Evolutionary conservation across 805 yeast genomes (phyloP).

Genomic region (Brettanomyces nanus): DNA sequence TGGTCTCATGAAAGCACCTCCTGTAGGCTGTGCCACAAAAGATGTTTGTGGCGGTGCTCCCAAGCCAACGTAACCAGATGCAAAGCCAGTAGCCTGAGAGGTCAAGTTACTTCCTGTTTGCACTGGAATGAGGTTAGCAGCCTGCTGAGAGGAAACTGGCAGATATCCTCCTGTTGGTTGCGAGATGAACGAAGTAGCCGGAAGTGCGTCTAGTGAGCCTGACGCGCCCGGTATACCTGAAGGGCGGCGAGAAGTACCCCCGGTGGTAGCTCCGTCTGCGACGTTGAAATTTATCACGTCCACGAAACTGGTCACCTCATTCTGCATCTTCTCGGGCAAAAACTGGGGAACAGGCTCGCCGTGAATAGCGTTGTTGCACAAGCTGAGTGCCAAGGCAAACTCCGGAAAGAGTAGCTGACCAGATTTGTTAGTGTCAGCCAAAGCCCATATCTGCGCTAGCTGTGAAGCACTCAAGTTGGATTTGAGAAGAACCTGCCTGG

Average conservation of each 20-base stretch:
- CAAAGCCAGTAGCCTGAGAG: constrained; percentile 34
- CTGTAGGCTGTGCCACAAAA: constrained; percentile 44
- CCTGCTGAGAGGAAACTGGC: constrained; percentile 1
- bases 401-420: constrained; percentile 89
- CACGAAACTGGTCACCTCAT: constrained; percentile 83
- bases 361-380: constrained; percentile 68
- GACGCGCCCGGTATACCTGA: background rate
- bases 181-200: constrained; percentile 18
- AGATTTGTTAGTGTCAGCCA: constrained; percentile 81
- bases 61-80: too few relatives aligned
- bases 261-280: constrained; percentile 31
- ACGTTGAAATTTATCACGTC: constrained; percentile 79
- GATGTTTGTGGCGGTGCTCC: constrained; percentile 25
- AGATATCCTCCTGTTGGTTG: constrained; percentile 29
- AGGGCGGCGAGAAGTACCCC: constrained; percentile 2
- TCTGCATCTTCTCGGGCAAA: constrained; percentile 63
- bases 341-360: constrained; percentile 72
- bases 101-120: constrained; percentile 24
- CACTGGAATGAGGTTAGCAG: background rate
- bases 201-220: constrained; percentile 3
- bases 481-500: constrained; percentile 69
- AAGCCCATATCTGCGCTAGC: constrained; percentile 81
- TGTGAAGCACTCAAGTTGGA: constrained; percentile 70
- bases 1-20: constrained; percentile 22
- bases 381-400: constrained; percentile 84